Percentiles rank a stretch among this genome's conserved stretches.
Conservation (phyloP, 2,329 filamentous ascomycete genomes). For the Colletotrichum sp. region DNA sequence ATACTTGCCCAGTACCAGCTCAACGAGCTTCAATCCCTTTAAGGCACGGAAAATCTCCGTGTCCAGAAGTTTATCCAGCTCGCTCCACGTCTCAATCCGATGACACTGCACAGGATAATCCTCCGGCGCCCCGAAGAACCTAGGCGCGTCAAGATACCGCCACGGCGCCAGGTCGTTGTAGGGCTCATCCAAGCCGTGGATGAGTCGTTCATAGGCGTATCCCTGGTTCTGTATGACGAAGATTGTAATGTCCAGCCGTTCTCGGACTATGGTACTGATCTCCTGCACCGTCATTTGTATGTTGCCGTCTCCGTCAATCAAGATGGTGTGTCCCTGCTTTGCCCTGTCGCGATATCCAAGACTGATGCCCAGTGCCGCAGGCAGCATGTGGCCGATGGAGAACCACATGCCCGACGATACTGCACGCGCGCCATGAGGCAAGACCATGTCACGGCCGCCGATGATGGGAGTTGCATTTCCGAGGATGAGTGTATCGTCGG, state of each 20-base stretch:
- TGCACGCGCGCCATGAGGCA: slow-evolving; percentile 46
- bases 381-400: slow-evolving; percentile 66
- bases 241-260: slow-evolving; percentile 50
- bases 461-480: slow-evolving; percentile 60
- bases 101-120: slow-evolving; percentile 32
- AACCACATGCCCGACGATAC: slow-evolving; percentile 61
- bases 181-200: slow-evolving; percentile 56
- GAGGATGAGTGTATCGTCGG: neutral
- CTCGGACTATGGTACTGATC: slow-evolving; percentile 65
- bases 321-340: slow-evolving; percentile 43
- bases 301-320: slow-evolving; percentile 68
- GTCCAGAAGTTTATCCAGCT: slow-evolving; percentile 37
- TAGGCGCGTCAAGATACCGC: slow-evolving; percentile 53
- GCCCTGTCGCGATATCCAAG: slow-evolving; percentile 43
- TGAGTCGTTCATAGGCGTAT: slow-evolving; percentile 63
- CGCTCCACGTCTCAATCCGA: slow-evolving; percentile 45
- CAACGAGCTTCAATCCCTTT: slow-evolving; percentile 34
- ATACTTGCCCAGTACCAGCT: slow-evolving; percentile 31
- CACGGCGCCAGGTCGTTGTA: slow-evolving; percentile 64
- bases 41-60: neutral
- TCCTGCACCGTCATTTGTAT: slow-evolving; percentile 73
- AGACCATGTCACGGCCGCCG: slow-evolving; percentile 54
- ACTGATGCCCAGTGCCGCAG: slow-evolving; percentile 59
- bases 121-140: slow-evolving; percentile 48
- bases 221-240: slow-evolving; percentile 65